phyloP scores from a whole-genome alignment of 2,329 filamentous ascomycete species.

The Xylaria sp. region DNA sequence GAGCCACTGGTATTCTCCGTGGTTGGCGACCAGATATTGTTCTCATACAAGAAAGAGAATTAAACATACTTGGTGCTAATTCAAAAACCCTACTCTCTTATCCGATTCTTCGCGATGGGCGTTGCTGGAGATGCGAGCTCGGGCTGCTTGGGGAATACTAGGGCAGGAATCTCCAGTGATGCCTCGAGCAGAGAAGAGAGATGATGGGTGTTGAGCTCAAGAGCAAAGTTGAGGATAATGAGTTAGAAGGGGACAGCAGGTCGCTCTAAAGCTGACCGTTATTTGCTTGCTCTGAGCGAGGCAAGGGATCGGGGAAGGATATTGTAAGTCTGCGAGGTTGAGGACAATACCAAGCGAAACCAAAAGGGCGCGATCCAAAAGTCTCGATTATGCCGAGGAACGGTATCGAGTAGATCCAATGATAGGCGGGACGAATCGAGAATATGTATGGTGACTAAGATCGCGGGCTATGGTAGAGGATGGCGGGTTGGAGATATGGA shows the following conservation, averaged over 20 bases:
- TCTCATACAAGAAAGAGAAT: background rate
- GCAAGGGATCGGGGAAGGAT: slow-evolving; percentile 35
- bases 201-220: slow-evolving; percentile 3
- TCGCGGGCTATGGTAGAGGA: slow-evolving; percentile 5
- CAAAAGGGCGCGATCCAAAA: slow-evolving; percentile 42
- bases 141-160: background rate
- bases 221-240: background rate
- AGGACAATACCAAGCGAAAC: slow-evolving; percentile 36
- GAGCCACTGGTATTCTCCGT: background rate
- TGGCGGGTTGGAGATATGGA: background rate
- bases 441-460: slow-evolving; percentile 15
- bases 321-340: slow-evolving; percentile 39
- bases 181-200: slow-evolving; percentile 7
- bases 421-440: slow-evolving; percentile 27
- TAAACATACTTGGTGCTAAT: background rate
- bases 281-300: slow-evolving; percentile 7
- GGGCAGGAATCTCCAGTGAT: background rate
- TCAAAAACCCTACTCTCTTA: slow-evolving; percentile 3
- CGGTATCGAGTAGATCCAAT: slow-evolving; percentile 37
- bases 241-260: background rate
- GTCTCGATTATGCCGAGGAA: slow-evolving; percentile 34
- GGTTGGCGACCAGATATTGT: background rate
- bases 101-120: background rate
- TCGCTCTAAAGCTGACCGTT: slow-evolving; percentile 2
- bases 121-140: slow-evolving; percentile 9